Evolutionary conservation across 306 rosid species (phyloP), one percentile per base, ranked within the genome.

Genomic region (Acacia acuminata): DNA sequence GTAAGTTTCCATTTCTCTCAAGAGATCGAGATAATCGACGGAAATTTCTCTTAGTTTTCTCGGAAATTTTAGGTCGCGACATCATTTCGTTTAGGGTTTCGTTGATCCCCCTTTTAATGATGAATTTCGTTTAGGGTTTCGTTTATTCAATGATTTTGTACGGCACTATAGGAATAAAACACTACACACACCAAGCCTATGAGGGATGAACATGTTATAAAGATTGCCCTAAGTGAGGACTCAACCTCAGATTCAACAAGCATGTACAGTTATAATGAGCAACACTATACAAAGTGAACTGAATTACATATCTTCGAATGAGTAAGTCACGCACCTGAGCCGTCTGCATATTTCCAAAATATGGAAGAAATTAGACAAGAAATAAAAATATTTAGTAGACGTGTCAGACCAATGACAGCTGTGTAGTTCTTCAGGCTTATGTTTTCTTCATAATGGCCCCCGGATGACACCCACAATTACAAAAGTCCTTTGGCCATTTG

Each of bases 241-340:
- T 64, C 19, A 44, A 77, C 67, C 27, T 63, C 11, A 51, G 84
- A 71, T 81, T 74, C 51, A 77, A 58, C 61, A 84, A 58, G 47
- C 67, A 24, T 24, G 79, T 43, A 70, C 17, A 17, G 73, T 20
- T 71, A 36, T 19, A 44, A 11, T 38, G 22, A 44, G 8, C 40
- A 77, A 45, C 8, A 48, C 48, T 66, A 48, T 78, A 73, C 73
- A 75, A 7, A 75, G 34, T 78, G 43, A 70, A 75, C 42, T 73
- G 48, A 77, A 65, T 77, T 68, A 80, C 44, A 76, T 27, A 69
- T 72, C 43, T 43, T 53, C 47, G 27, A 77, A 60, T 77, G 64
- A 24, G 81, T 80, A 80, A 53, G 77, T 42, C 63, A 82, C 90
- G 64, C 74, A 93, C 97, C 97, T 93, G 89, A 79, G 94, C 92